Evolutionary conservation across 1,284 basidiomycete species (phyloP), one percentile per base, ranked within the genome.

Genomic region (Rhizopogon parksii): DNA sequence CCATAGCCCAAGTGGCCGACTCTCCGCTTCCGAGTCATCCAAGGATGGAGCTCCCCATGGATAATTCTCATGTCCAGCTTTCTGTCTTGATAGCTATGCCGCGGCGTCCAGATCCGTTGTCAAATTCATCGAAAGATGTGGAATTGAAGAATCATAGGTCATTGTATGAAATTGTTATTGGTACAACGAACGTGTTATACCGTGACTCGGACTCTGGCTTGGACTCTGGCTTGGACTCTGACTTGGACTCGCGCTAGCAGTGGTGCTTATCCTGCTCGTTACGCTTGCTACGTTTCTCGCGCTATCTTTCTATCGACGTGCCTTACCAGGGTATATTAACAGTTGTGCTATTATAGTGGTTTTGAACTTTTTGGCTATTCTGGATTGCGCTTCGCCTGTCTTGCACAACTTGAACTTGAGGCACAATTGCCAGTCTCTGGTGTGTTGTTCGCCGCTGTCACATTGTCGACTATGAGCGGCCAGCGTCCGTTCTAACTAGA

Each of bases 21-120:
- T 9, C 17, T 7, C 30, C 42, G 8, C 30, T 19, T 19, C 5
- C 14, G 30, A 43, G 19, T 19, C 17, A 32, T 9, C 17, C 42
- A 4, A 32, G 12, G 42, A 19, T n/a, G 8, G 50, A 53, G 25
- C 54, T 56, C 34, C 48, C 48, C 4, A 19, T 37, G 7, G 32
- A 57, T 32, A 56, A 54, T 46, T 61, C 63, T 5, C 47, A 66
- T 19, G 32, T 69, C 43, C 66, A 56, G 35, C 40, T 69, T 30
- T 59, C 57, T 8, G 36, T 66, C 15, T 15, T 66, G 43, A 61
- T 66, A 12, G 51, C 52, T n/a, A 69, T 66, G 64, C 64, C 64
- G 36, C 53, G 37, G 11, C 42, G 49, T 21, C 49, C 53, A 38
- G 52, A 40, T 6, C 5, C 24, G 14, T 46, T 43, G 4, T 11